Evolutionary conservation across 257 asterid species (phyloP), one percentile per base, ranked within the genome.

Genomic region (Asclepias syriaca): DNA sequence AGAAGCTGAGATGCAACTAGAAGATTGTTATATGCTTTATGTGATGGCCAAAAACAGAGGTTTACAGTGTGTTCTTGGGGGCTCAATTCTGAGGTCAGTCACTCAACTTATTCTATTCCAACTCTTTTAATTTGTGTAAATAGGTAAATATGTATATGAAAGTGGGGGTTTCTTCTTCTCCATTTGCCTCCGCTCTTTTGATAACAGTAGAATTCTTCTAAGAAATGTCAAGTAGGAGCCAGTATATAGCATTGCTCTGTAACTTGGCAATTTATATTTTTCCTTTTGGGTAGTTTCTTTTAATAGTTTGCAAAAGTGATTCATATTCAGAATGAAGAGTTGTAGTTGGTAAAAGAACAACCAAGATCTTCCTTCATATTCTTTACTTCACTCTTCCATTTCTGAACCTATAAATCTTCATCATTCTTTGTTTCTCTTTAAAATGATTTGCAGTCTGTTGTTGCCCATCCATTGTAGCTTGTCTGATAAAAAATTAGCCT

Each of bases 61-160:
- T 18, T 60, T 4, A 2, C 45, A 21, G 56, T 76, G 63, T 49
- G 19, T 46, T 40, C 56, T 8, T 15, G 32, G 21, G 50, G 15
- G 71, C 72, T 60, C 43, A 21, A 40, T 65, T 53, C 54, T 10
- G 78, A 75, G 81, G 72, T 74, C 75, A 77, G 86, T 43, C 50
- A 72, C 37, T 69, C 39, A 68, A n/a, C 59, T 58, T 32, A 21
- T 57, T 68, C 68, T 53, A 58, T 45, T 68, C 66, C 55, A 55
- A 32, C 45, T 10, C 43, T 69, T 75, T 68, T 74, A 64, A 67
- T 59, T 65, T 66, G 14, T 82, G 88, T 88, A 78, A 77, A 81
- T 86, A 84, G 64, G 71, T 81, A 65, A 56, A 75, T 60, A 69
- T 73, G 75, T 81, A 84, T 69, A 85, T 80, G 80, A 70, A 73